Evolutionary conservation across 2,329 filamentous ascomycete species (phyloP), one percentile per base, ranked within the genome.

Genomic region (Colletotrichum kahawae): DNA sequence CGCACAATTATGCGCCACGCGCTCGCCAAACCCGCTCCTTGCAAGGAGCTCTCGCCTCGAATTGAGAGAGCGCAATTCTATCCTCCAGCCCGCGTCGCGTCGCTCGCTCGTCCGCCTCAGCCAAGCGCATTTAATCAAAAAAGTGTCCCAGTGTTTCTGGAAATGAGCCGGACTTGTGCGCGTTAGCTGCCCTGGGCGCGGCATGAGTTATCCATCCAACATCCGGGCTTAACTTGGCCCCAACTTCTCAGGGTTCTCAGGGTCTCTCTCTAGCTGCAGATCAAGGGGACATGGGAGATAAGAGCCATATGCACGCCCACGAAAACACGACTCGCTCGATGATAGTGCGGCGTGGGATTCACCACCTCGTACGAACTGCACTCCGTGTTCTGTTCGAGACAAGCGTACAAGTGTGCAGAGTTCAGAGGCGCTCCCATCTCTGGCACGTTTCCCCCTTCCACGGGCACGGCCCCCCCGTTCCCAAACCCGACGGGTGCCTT

Each of bases 401-500:
- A 12, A 33, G 34, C 27, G n/a, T n/a, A 21, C 59, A 51, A 33
- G 27, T 21, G 36, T 18, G 29, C 43, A 4, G 43, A 51, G 43
- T 13, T 51, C 43, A 51, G n/a, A 51, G 43, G n/a, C 43, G 21
- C n/a, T 27, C 13, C 51, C 59, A 65, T 24, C 21, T 27, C 33
- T 38, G 67, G 67, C 51, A 64, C 31, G 31, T 66, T 62, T 59
- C 38, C 12, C 14, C 34, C 13, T 51, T 48, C 24, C 12, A 7
- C 27, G 18, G 13, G 70, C 73, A 75, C 69, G 73, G 69, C 67
- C 57, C 73, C 59, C 64, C 69, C 64, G 64, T 51, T 57, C 59
- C 63, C 57, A 75, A 65, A 63, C 48, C 57, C 57, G 63, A 67
- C 69, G 56, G 69, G 63, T 71, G 57, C 34, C 43, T 59, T 27